Conservation (phyloP, 805 yeast species). For the Metschnikowia koreensis region DNA sequence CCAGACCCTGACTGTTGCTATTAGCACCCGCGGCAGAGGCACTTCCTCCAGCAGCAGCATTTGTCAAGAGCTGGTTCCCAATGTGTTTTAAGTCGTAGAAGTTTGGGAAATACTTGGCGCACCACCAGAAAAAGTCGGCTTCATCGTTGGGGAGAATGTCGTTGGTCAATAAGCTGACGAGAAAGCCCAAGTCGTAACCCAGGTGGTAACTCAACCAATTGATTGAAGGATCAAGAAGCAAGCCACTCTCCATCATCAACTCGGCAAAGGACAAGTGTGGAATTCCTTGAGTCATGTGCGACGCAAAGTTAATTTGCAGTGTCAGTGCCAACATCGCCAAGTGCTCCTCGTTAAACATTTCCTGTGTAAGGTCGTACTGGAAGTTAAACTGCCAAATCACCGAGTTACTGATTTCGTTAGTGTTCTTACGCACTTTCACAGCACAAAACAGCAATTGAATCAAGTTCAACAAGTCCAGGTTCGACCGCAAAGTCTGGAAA, state of each 20-base stretch:
- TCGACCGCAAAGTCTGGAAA: conserved; percentile 90
- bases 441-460: conserved; percentile 64
- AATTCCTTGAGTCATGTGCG: conserved; percentile 75
- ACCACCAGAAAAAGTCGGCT: conserved; percentile 71
- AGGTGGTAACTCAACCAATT: conserved; percentile 91
- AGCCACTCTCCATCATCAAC: conserved; percentile 78
- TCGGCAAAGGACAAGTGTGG: conserved; percentile 80
- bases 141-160: conserved; percentile 76
- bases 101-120: conserved; percentile 72
- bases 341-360: conserved; percentile 87
- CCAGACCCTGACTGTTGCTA: not conserved
- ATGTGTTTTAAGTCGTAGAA: conserved; percentile 75
- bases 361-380: conserved; percentile 67
- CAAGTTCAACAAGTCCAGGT: conserved; percentile 81
- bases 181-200: conserved; percentile 93
- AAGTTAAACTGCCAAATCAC: conserved; percentile 97
- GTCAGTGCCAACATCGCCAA: conserved; percentile 75
- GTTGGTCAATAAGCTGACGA: conserved; percentile 73
- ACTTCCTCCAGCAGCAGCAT: conserved; percentile 11
- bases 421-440: conserved; percentile 31
- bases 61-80: conserved; percentile 36
- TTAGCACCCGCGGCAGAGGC: not conserved
- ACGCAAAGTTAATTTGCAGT: conserved; percentile 73
- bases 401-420: conserved; percentile 52
- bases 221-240: conserved; percentile 65